A percentile compares a stretch with the other conserved stretches of the same genome.
These are phyloP conservation scores for Arabidopsis lyrata DNA, from an alignment of 441 rosid genomes.

Conservation along the genomic window DNA sequence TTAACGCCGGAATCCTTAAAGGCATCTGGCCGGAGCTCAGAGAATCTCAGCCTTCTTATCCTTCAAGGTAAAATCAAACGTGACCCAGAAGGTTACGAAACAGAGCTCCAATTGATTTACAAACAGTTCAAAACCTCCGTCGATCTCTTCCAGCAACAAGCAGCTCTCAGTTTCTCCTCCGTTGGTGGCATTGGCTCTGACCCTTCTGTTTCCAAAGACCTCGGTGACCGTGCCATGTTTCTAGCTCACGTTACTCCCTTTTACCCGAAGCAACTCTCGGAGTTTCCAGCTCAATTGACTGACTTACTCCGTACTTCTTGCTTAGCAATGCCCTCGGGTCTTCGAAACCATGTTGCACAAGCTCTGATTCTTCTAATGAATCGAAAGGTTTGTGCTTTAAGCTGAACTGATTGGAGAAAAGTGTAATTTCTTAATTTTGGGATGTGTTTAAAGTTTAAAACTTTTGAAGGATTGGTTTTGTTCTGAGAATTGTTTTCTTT, in stretches of 20 bases:
- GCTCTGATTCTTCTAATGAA: conserved; percentile 79
- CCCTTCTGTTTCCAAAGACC: conserved; percentile 73
- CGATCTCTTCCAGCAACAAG: conserved; percentile 83
- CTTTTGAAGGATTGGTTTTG: neutral
- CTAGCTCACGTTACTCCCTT: conserved; percentile 82
- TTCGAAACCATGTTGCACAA: conserved; percentile 68
- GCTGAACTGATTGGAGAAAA: neutral
- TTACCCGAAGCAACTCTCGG: conserved; percentile 67
- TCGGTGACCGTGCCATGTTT: conserved; percentile 77
- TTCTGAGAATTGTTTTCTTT: neutral
- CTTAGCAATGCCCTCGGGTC: conserved; percentile 71
- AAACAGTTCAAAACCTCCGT: conserved; percentile 81
- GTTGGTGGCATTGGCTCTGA: conserved; percentile 69
- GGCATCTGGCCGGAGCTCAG: conserved; percentile 84
- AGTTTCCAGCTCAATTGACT: conserved; percentile 71
- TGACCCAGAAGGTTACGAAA: conserved; percentile 85
- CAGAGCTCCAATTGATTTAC: conserved; percentile 71
- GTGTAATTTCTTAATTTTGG: neutral
- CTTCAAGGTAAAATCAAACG: conserved; percentile 87
- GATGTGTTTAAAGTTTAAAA: neutral
- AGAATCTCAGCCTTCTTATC: conserved; percentile 67
- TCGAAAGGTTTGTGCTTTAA: conserved; percentile 58
- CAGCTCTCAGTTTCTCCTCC: conserved; percentile 76
- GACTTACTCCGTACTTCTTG: conserved; percentile 71
- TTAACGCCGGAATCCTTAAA: conserved; percentile 60